phyloP scores from a whole-genome alignment of 1,284 basidiomycete species.

The Apiotrichum brassicae region DNA sequence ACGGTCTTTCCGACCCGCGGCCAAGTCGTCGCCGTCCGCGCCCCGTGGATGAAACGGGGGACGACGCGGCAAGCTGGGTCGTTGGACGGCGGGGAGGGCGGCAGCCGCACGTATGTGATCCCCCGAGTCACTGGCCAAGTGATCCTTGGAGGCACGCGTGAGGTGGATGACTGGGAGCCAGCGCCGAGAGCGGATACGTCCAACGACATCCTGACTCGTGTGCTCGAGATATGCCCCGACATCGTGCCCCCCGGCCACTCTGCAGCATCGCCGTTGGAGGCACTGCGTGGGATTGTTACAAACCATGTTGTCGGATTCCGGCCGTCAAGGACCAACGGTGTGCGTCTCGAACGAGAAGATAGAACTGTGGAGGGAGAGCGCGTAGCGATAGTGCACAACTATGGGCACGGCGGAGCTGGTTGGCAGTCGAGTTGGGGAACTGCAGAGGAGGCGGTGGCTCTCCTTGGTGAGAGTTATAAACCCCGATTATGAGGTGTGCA shows the following conservation, averaged over 20 bases:
- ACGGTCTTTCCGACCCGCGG: constrained; percentile 54
- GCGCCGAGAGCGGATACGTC: constrained; percentile 30
- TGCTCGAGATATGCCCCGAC: constrained; percentile 36
- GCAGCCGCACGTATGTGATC: constrained; percentile 44
- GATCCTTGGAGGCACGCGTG: constrained; percentile 44
- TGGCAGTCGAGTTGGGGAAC: constrained; percentile 46
- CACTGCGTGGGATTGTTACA: constrained; percentile 12
- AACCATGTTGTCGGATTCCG: constrained; percentile 36
- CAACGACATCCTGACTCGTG: constrained; percentile 32
- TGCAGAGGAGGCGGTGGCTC: constrained; percentile 35
- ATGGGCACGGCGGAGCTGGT: constrained; percentile 46
- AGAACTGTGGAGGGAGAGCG: neutral
- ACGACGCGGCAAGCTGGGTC: constrained; percentile 40
- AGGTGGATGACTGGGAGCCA: constrained; percentile 38
- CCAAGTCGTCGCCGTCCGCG: constrained; percentile 52
- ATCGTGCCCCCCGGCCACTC: constrained; percentile 21
- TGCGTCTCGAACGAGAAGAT: constrained; percentile 25
- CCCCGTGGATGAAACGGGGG: constrained; percentile 43
- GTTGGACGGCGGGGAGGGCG: constrained; percentile 40
- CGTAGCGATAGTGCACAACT: constrained; percentile 35
- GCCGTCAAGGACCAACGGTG: constrained; percentile 30
- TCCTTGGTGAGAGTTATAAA: too few relatives aligned
- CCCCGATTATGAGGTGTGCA: too few relatives aligned
- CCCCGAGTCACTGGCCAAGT: constrained; percentile 42
- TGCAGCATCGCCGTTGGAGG: constrained; percentile 4